Conservation (phyloP, 2,329 filamentous ascomycete genomes). For the Aspergillus tamarii region DNA sequence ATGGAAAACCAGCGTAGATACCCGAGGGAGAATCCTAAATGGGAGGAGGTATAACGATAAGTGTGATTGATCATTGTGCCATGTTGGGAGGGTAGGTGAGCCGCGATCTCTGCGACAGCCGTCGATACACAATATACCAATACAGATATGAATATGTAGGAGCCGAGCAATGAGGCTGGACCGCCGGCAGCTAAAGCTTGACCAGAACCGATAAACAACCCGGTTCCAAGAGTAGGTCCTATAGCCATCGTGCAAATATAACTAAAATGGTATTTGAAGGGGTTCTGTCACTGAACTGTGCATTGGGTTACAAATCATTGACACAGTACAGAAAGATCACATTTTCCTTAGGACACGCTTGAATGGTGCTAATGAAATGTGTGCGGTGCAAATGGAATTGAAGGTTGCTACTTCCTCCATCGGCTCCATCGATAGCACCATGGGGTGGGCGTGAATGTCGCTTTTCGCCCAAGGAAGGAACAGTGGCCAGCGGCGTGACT, state of each 20-base stretch:
- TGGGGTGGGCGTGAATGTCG: neutral
- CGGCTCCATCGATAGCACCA: neutral
- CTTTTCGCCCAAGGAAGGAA: neutral
- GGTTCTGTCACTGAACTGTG: neutral
- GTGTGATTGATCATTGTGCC: conserved; percentile 45
- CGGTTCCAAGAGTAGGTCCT: conserved; percentile 60
- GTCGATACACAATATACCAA: conserved; percentile 54
- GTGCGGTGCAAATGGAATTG: neutral
- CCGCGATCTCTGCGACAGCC: conserved; percentile 43
- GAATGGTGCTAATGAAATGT: neutral
- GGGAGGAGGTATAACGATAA: conserved; percentile 43
- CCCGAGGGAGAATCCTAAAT: conserved; percentile 42
- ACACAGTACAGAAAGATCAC: neutral
- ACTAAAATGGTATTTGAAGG: neutral
- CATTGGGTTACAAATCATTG: neutral
- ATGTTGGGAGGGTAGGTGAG: conserved; percentile 40
- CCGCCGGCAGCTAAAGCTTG: conserved; percentile 56
- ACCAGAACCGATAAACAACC: conserved; percentile 59
- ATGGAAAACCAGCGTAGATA: conserved; percentile 52
- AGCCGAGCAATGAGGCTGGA: conserved; percentile 55
- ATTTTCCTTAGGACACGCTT: neutral
- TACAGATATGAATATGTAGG: conserved; percentile 53
- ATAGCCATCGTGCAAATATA: conserved; percentile 50
- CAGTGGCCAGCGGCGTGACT: neutral
- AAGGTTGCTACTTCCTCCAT: neutral